Percentiles rank a stretch among this genome's conserved stretches.
phyloP scores from a whole-genome alignment of 345 rosid species.

The Eutrema japonicum region DNA sequence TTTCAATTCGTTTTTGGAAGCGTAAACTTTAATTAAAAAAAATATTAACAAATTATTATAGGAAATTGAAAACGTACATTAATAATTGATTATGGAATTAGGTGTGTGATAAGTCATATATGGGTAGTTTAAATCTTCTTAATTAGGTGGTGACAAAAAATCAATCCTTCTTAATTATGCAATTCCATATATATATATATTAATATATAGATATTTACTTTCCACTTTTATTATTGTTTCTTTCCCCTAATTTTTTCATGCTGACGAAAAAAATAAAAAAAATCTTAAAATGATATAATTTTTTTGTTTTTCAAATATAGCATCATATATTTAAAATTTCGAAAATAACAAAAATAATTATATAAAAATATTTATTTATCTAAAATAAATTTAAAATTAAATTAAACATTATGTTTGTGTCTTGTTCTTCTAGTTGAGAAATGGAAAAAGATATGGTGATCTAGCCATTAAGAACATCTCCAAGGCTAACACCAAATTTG shows the following conservation, averaged over 20 bases:
- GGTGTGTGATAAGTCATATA: background rate
- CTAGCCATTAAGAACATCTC: too few species aligned
- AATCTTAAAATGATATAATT: too few species aligned
- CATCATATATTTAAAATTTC: too few species aligned
- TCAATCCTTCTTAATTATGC: slow-evolving; percentile 5
- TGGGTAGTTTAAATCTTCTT: background rate
- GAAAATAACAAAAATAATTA: too few species aligned
- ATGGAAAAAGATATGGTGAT: too few species aligned
- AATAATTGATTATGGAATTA: background rate
- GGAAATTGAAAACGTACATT: background rate
- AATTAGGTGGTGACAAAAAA: slow-evolving; percentile 3
- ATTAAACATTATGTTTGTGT: too few species aligned
- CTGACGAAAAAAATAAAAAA: too few species aligned
- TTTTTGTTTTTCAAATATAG: too few species aligned
- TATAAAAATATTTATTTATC: too few species aligned
- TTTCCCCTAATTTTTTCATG: background rate
- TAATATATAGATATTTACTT: background rate
- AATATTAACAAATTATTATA: background rate
- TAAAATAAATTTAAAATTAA: too few species aligned
- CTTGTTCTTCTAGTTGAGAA: too few species aligned
- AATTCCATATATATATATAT: background rate
- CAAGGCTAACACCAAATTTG: too few species aligned
- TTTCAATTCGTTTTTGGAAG: background rate
- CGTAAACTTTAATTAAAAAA: background rate
- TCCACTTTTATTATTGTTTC: background rate